Evolutionary conservation across 2,329 filamentous ascomycete genomes (phyloP), one percentile per base, ranked within the genome.

Genomic region (Daldinia sp.): DNA sequence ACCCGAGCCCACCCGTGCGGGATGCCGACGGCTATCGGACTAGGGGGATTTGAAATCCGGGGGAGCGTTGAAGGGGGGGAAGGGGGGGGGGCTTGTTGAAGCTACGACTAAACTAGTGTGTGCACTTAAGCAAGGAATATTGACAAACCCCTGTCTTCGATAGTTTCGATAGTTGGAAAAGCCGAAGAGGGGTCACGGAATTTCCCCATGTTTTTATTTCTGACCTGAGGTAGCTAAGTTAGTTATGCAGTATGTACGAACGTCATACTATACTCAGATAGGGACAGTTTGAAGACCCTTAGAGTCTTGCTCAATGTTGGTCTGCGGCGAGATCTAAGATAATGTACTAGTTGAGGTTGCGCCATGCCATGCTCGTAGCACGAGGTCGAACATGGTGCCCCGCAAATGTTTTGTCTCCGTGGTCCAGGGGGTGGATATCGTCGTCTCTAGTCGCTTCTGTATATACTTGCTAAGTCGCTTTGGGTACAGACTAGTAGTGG

Each of bases 361-460:
- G 60, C 41, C 46, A 60, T 63, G 54, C 20, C 44, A 60, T 55
- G 39, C 20, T 55, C 46, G 59, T 63, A 57, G 63, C 59, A 69
- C 63, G 55, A 62, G 51, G 63, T 48, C 41, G 59, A 57, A 53
- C 18, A 57, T 60, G 50, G 30, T 33, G 35, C 35, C 28, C 63
- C 64, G 30, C 33, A 58, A 30, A 9, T 50, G 7, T 28, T 39
- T 48, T 53, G 39, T 50, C 66, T 69, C 58, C 54, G 59, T 51
- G 26, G 35, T 51, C 60, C 35, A 33, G 57, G 48, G 50, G 48
- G 35, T 41, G 42, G 60, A 44, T 57, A 41, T 57, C 62, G 53
- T 51, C 46, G 53, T 51, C 46, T 50, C 12, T 48, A 48, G 20
- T 48, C 20, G 44, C 9, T 26, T 35, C 33, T 2, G 20, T 23